phyloP scores from a whole-genome alignment of 179 eudicot genomes.

The Nepenthes alata region DNA sequence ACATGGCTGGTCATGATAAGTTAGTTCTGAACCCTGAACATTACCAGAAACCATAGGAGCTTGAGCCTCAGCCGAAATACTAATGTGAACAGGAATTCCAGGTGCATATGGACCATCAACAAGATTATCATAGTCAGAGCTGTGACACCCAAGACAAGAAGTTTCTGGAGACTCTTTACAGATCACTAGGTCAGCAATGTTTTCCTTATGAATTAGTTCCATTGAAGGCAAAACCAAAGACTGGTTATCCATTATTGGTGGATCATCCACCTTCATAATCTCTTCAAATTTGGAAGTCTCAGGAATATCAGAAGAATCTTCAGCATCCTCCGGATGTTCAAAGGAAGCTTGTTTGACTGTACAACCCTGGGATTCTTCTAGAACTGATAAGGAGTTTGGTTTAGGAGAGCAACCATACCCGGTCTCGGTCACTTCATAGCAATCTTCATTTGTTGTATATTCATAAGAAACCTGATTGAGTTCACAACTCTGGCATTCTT shows the following conservation, averaged over 20 bases:
- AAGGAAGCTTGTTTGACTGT: conserved; percentile 25
- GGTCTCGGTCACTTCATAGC: conserved; percentile 2
- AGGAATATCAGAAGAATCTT: conserved; percentile 13
- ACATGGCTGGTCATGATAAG: conserved; percentile 7
- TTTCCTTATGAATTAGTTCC: conserved; percentile 11
- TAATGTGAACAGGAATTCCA: conserved; percentile 9
- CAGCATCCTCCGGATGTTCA: conserved; percentile 23
- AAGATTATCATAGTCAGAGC: conserved; percentile 7
- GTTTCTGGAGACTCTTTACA: conserved; percentile 22
- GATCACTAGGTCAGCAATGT: conserved; percentile 7
- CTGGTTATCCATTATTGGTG: conserved; percentile 9
- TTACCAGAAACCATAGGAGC: conserved; percentile 7
- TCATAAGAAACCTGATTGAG: conserved; percentile 17
- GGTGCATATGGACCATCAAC: conserved; percentile 9
- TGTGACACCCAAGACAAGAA: conserved; percentile 4
- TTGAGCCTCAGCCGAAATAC: conserved; percentile 4
- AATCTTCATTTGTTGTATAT: not conserved
- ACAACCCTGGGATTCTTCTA: conserved; percentile 17
- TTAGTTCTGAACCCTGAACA: conserved; percentile 3
- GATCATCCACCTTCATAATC: conserved; percentile 11
- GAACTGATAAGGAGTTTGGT: conserved; percentile 14
- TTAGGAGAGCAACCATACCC: conserved; percentile 8
- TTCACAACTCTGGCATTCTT: conserved; percentile 17
- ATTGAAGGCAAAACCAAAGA: conserved; percentile 6
- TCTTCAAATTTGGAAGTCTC: conserved; percentile 11